Evolutionary conservation across 305 asterid species (phyloP).

Genomic region (Fraxinus angustifolia): DNA sequence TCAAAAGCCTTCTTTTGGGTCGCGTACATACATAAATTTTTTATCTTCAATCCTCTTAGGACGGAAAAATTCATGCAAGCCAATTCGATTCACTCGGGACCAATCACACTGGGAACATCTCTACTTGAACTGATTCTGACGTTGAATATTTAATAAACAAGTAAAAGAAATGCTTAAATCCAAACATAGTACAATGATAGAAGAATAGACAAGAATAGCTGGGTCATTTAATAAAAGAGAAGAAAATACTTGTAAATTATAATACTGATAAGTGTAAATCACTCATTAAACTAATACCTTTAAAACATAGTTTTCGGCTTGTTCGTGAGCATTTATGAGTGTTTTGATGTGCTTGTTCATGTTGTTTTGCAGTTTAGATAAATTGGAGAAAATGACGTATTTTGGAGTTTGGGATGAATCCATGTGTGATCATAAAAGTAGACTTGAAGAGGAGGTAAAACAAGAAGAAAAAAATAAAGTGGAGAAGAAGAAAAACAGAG

Average conservation of each 20-base stretch:
- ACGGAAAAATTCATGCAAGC: background rate
- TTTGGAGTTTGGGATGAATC: no score
- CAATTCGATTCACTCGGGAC: background rate
- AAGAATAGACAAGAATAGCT: background rate
- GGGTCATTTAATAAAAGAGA: background rate
- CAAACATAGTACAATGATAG: background rate
- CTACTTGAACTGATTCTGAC: background rate
- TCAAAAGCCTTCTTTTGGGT: background rate
- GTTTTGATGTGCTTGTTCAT: no score
- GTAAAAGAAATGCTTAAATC: background rate
- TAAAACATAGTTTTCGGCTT: no score
- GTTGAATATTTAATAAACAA: background rate
- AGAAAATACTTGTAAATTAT: background rate
- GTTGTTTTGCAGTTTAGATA: no score
- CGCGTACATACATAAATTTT: background rate
- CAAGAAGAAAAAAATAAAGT: no score
- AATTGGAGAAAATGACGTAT: no score
- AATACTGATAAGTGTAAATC: background rate
- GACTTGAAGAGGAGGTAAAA: no score
- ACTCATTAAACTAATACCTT: no score
- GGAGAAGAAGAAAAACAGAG: no score
- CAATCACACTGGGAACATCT: background rate
- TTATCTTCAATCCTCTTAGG: background rate
- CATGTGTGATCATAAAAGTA: no score
- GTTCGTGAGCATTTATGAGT: no score